Evolutionary conservation across 148 eudicot genomes (phyloP), one percentile per base, ranked within the genome.

Genomic region (Oxyria digyna): DNA sequence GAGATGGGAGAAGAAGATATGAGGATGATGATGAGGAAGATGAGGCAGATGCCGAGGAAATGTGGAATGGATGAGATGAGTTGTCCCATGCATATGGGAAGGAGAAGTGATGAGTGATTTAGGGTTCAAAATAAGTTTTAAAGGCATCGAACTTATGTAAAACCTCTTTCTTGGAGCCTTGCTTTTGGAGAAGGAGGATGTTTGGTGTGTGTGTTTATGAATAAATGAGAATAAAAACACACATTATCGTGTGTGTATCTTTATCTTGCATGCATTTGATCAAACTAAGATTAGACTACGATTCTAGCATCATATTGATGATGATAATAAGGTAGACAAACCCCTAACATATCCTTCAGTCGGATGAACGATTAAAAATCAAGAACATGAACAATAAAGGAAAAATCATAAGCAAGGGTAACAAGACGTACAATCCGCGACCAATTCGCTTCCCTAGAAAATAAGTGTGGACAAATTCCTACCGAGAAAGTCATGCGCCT

Each of bases 21-120:
- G 74, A 43, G 62, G 12, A 52, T 41, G 74, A 48, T 78, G 68
- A 21, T 59, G 72, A 43, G 67, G 70, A 49, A 59, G 72, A 78
- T 74, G 21, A 50, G 62, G 72, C 27, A 75, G 57, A 35, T 81
- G 15, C 84, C 81, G 3, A 8, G 9, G 17, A 26, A 35, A 35
- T 81, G 84, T 27, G 71, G 71, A 0, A 33, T 81, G 50, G 29
- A 35, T 7, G 55, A 64, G 20, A 55, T 11, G n/a, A 35, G 64
- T 12, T 76, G 75, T 45, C 62, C 54, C 14, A 71, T 75, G 63
- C 27, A 27, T 1, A 3, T 4, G 0, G 63, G 63, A 12, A 55
- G 33, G 32, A 27, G 63, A n/a, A 33, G 8, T 13, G 26, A 26
- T 8, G 63, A 52, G 59, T 52, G 12, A 52, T 55, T 55, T 1